Evolutionary conservation across 2,329 filamentous ascomycete species (phyloP), one percentile per base, ranked within the genome.

Genomic region (Cytospora piceicola): DNA sequence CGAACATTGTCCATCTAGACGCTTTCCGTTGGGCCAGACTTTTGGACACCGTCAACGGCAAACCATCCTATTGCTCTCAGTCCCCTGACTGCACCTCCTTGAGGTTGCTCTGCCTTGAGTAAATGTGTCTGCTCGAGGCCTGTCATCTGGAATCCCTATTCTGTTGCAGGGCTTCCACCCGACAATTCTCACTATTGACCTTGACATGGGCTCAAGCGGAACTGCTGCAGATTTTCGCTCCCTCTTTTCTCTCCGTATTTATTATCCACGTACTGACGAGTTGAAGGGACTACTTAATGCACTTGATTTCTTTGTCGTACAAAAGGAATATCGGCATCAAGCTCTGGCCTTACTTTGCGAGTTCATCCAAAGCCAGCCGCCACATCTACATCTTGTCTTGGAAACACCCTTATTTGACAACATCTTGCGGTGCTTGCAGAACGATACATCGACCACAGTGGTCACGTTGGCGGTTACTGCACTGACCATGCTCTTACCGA

Each of bases 401-500:
- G 84, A 93, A 69, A 94, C 91, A 1, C 84, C 88, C 0, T 80
- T 95, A 1, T 89, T 95, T 70, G 83, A 85, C 65, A 87, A 90
- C 73, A 79, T 95, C 24, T 79, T 94, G 61, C 87, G 85, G 72
- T 94, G 90, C 69, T 81, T 95, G 1, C 90, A 93, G 76, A 85
- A 85, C 63, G 92, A 95, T 75, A 91, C 90, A 1, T 94, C 91
- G 0, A 92, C 90, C 0, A 89, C 89, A 0, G 86, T 90, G 3
- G 83, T 94, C n/a, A 91, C 91, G 1, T 80, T 93, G 53, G 90
- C 91, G 1, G 79, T 95, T 61, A 91, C 90, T 5, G 86, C 88
- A 9, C 77, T 95, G 66, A 89, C 92, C 69, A 95, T 95, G 92
- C 86, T 94, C 32, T 76, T 95, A 58, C 92, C 92, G 1, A 91